phyloP scores from a whole-genome alignment of 768 basidiomycete species.

The Lactarius sp. region DNA sequence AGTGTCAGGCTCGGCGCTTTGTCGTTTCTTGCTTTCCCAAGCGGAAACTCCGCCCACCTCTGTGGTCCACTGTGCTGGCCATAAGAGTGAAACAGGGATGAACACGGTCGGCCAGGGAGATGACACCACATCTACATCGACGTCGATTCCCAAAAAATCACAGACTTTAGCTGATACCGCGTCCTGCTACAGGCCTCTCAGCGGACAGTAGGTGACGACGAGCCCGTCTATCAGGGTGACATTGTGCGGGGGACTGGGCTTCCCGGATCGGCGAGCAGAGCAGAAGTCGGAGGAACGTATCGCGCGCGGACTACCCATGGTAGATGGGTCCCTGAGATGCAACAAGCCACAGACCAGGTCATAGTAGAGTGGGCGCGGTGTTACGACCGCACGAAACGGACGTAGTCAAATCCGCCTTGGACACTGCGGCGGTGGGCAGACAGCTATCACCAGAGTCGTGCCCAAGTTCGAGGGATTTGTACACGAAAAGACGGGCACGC shows the following conservation, averaged over 20 bases:
- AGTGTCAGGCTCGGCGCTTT: too few species aligned
- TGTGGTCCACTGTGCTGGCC: neutral
- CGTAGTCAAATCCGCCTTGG: conserved; percentile 25
- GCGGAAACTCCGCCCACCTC: neutral
- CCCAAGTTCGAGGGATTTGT: conserved; percentile 73
- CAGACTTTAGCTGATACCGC: conserved; percentile 57
- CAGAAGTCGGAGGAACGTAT: conserved; percentile 28
- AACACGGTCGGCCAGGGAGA: too few species aligned
- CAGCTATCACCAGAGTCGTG: conserved; percentile 65
- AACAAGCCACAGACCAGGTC: neutral
- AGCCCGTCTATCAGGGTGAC: conserved; percentile 57
- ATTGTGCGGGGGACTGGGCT: conserved; percentile 47
- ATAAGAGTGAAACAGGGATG: too few species aligned
- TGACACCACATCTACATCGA: too few species aligned
- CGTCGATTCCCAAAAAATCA: conserved; percentile 28
- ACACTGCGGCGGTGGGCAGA: conserved; percentile 59
- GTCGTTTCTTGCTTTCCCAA: neutral
- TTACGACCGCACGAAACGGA: conserved; percentile 8
- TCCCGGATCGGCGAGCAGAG: conserved; percentile 35
- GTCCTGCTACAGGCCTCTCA: conserved; percentile 38
- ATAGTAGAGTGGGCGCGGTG: neutral
- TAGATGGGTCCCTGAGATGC: conserved; percentile 32
- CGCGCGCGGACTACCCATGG: conserved; percentile 45
- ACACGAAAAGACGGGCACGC: conserved; percentile 56
- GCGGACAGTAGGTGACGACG: conserved; percentile 56